Percentiles rank a stretch among this genome's conserved stretches.
Conservation (phyloP, 1,139 yeast species). For the Hemisphaericaspora lyxosophila region DNA sequence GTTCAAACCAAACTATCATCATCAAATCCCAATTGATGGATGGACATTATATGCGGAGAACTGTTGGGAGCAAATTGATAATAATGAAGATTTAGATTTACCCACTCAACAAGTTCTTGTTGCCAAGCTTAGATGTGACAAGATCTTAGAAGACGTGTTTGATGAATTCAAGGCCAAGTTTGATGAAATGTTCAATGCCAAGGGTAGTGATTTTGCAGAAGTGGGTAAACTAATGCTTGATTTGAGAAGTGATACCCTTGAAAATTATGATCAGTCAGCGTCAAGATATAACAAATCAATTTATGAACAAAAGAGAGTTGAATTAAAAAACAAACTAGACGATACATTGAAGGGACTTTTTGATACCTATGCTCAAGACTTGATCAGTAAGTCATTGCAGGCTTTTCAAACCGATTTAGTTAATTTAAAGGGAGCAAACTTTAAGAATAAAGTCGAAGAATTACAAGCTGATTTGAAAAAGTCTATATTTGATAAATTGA, state of each 20-base stretch:
- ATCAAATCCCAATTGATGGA: slow-evolving; percentile 88
- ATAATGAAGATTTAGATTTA: slow-evolving; percentile 87
- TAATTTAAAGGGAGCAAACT: slow-evolving; percentile 22
- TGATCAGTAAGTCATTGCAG: slow-evolving; percentile 17
- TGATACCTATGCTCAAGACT: slow-evolving; percentile 28
- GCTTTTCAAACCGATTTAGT: slow-evolving; percentile 20
- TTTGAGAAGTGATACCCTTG: slow-evolving; percentile 47
- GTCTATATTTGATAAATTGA: slow-evolving; percentile 15
- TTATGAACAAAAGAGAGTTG: slow-evolving; percentile 58
- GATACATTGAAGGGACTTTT: slow-evolving; percentile 44
- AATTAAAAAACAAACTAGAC: slow-evolving; percentile 49
- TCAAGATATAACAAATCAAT: slow-evolving; percentile 68
- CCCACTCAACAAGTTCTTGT: slow-evolving; percentile 96
- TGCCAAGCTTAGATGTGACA: slow-evolving; percentile 93
- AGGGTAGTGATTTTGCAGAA: slow-evolving; percentile 30
- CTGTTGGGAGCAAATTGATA: slow-evolving; percentile 93
- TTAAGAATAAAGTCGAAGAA: slow-evolving; percentile 17
- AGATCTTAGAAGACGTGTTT: slow-evolving; percentile 59
- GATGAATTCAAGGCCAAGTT: slow-evolving; percentile 45
- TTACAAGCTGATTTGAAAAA: slow-evolving; percentile 17
- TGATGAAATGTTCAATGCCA: slow-evolving; percentile 19
- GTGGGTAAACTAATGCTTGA: slow-evolving; percentile 42
- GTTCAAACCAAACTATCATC: slow-evolving; percentile 74
- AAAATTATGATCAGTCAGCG: slow-evolving; percentile 64
- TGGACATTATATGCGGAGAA: slow-evolving; percentile 91